These are phyloP conservation scores for Corniculantispora saksenae DNA, from an alignment of 2,329 filamentous ascomycete species.

Conservation along the genomic window DNA sequence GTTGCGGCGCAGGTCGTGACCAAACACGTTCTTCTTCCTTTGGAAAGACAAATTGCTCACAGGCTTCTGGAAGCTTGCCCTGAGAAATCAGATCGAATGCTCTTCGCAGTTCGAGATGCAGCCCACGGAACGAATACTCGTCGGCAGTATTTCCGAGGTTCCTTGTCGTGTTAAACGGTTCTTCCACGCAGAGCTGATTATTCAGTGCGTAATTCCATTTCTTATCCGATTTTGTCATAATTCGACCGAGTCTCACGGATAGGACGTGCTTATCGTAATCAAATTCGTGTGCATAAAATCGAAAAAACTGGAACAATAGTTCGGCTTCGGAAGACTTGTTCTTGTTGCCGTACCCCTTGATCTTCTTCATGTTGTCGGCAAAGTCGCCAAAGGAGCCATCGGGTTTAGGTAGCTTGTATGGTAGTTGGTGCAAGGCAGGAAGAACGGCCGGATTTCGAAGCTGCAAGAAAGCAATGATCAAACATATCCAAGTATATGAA, in stretches of 20 bases:
- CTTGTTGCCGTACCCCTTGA: slow-evolving; percentile 71
- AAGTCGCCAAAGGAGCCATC: slow-evolving; percentile 75
- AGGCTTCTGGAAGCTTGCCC: slow-evolving; percentile 78
- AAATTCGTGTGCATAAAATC: slow-evolving; percentile 90
- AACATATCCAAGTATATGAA: slow-evolving; percentile 98
- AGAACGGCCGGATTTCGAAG: slow-evolving; percentile 80
- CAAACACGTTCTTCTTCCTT: slow-evolving; percentile 72
- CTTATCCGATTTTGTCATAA: slow-evolving; percentile 81
- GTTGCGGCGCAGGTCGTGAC: slow-evolving; percentile 55
- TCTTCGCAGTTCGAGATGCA: slow-evolving; percentile 85
- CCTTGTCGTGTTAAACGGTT: slow-evolving; percentile 86
- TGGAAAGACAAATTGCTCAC: slow-evolving; percentile 85
- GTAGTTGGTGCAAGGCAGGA: slow-evolving; percentile 77
- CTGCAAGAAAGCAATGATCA: slow-evolving; percentile 96
- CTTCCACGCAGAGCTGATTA: slow-evolving; percentile 90
- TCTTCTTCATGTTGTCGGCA: slow-evolving; percentile 77
- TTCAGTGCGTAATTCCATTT: slow-evolving; percentile 80
- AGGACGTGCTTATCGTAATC: slow-evolving; percentile 83
- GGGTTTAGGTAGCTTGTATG: slow-evolving; percentile 48
- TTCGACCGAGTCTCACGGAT: slow-evolving; percentile 78
- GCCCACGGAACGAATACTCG: slow-evolving; percentile 87
- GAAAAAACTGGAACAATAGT: slow-evolving; percentile 93
- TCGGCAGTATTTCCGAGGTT: slow-evolving; percentile 97
- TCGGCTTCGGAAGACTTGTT: slow-evolving; percentile 84
- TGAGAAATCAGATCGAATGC: slow-evolving; percentile 82